Base-by-base conservation (phyloP, 1,284 basidiomycete genomes). In the Chalciporus sp. region DNA sequence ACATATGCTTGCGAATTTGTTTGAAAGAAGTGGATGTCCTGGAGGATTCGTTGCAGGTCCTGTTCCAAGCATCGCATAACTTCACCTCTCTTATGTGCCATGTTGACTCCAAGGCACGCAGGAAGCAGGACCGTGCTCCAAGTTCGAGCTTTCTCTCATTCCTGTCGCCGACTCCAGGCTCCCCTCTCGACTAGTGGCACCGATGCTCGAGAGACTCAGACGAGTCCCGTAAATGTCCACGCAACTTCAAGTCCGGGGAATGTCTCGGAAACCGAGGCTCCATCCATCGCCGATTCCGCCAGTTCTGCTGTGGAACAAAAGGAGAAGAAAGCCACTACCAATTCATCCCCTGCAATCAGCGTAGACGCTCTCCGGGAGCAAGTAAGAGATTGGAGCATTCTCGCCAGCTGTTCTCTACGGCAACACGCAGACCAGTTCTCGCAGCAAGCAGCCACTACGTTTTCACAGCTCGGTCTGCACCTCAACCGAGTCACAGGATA, bases 401-500 rank as follows among this genome's bases (percentile, higher is more conserved):
- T 76, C 45, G 74, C 81, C 14, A 73, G 78, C 9, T 68, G 79
- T 47, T 67, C 68, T 23, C 68, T 86, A 44, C 81, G 84, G 42
- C 73, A 72, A 51, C 78, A 76, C 33, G 76, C 83, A 46, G 85
- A 87, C 67, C 74, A 74, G 42, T 80, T 87, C 60, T 84, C 87
- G 0, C 72, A 74, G 7, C 68, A 67, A 7, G 79, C 88, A 4
- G 79, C 80, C 57, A 72, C 75, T 16, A 83, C 80, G 10, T 83
- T 95, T 61, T 83, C 85, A 16, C 78, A 86, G 61, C 77, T 95
- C 1, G 92, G 93, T 8, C 74, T 80, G 11, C 83, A 89, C 65
- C 75, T 97, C 56, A 97, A 95, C 66, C 84, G 83, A 58, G 84
- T 90, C 27, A 95, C 94, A 11, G 95, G 94, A 0, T 97, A 97